Base-by-base conservation (phyloP, 1,139 yeast genomes). In the Yamadazyma atlantica region DNA sequence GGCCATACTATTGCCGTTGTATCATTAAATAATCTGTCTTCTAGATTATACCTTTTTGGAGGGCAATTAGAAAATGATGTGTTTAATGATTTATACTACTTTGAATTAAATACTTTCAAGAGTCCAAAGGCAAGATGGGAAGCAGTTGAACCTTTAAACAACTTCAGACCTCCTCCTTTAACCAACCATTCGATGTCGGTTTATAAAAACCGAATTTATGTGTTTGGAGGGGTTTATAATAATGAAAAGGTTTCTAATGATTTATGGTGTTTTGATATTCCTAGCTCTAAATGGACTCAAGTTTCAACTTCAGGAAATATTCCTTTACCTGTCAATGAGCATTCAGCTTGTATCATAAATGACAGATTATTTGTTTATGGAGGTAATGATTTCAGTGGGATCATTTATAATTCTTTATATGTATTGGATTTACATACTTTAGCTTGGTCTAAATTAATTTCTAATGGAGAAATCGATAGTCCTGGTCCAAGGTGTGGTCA, bases 401-500 rank as follows among this genome's bases (percentile, higher is more conserved):
- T 75, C 33, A 82, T 87, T 41, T 72, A 85, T 45, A 78, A 78
- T 50, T 75, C 80, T 22, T 73, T 89, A 39, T 80, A 79, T 51
- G 84, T 90, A n/a, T 78, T 92, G 50, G 89, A 88, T 54, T 68
- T 92, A 49, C 72, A 80, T 39, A 76, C 86, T 12, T 70, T 77
- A 35, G 79, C 79, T 34, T 88, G 96, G 96, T 78, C 77, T 49
- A 80, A 80, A 43, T 75, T 86, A 51, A 74, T 71, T 43, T 57
- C 67, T 8, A 45, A 54, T 19, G 67, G 71, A 24, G 63, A 62
- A 17, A 52, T 49, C 21, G 54, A 60, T 41, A 72, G 75, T 9
- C 97, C 97, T 3, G 85, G 90, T 32, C 81, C 95, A 14, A 78
- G 97, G 50, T 86, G 95, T 45, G 98, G 98, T n/a, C 98, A 92